A percentile compares a stretch with the other conserved stretches of the same genome.
phyloP scores from a whole-genome alignment of 2,329 filamentous ascomycete genomes.

The Sporothrix humicola region DNA sequence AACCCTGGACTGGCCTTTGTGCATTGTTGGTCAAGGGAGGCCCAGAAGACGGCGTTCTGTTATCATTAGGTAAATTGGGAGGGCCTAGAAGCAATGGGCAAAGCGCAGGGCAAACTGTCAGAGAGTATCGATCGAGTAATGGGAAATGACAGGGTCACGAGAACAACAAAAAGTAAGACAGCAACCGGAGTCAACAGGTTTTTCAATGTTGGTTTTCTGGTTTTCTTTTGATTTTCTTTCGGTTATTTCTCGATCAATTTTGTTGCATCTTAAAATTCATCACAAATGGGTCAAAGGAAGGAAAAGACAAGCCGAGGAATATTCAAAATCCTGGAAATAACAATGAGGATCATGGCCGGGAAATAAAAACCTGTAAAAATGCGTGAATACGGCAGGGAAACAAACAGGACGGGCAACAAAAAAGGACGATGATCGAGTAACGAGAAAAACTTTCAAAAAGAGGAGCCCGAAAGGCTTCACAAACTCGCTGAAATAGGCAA shows the following conservation, averaged over 20 bases:
- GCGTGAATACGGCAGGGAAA: neutral
- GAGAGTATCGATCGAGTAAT: slow-evolving; percentile 30
- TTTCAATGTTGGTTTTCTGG: neutral
- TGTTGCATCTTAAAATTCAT: neutral
- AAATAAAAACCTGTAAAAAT: neutral
- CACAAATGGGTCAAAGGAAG: neutral
- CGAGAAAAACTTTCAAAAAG: neutral
- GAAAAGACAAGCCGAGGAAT: slow-evolving; percentile 4
- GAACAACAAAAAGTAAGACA: neutral
- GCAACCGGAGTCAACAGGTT: neutral
- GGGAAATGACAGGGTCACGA: slow-evolving; percentile 19
- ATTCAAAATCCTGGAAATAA: neutral
- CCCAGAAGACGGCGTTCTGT: neutral
- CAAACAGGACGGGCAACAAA: neutral
- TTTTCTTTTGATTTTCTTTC: neutral
- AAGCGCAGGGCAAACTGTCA: neutral
- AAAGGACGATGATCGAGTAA: neutral
- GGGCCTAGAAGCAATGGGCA: neutral
- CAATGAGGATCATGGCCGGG: neutral
- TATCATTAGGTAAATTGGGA: neutral
- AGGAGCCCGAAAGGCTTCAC: slow-evolving; percentile 26
- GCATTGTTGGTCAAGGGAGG: slow-evolving; percentile 12
- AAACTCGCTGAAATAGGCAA: slow-evolving; percentile 14
- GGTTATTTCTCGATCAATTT: neutral
- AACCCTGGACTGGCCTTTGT: neutral